Base-by-base conservation (phyloP, 2,329 filamentous ascomycete genomes). In the Fusarium sambucinum region DNA sequence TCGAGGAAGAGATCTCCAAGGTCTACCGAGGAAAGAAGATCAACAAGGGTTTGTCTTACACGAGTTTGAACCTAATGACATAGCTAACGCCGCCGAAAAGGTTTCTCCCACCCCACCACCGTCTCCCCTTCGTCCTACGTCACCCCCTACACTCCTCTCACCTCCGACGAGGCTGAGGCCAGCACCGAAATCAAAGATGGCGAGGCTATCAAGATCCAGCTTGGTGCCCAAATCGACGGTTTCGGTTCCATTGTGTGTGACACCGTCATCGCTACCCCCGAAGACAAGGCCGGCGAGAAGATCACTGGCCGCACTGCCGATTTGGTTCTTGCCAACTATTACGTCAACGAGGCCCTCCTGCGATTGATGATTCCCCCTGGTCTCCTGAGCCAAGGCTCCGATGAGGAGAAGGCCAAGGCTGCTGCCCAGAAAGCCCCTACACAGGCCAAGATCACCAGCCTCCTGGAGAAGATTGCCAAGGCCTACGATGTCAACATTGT, bases 11-110 rank as follows among this genome's bases (percentile, higher is more conserved):
- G 83, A 87, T 97, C 57, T 82, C 88, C 78, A 98, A 98, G 86
- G 95, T 99, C 77, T 99, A 96, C 88, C 94, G 97, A 80, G 95
- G 94, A 82, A 98, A 98, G 87, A 98, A 97, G 86, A 90, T 97
- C 77, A 80, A 84, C 79, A 99, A 99, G 87, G 96, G 92, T 92
- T 77, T 71, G 85, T 83, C 27, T 33, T 27, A 58, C 46, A n/a
- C 42, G 32, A 51, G 41, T 23, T 21, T 33, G 44, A 44, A 33
- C 19, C 27, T 29, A n/a, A 42, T 29, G 21, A 47, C 57, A 45
- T 59, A 25, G 55, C 70, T 74, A 58, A 74, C 65, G 52, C 46
- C 41, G 55, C 32, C 19, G 27, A 35, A 35, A 71, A 94, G 92
- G 95, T 77, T 92, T 97, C 82, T 89, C 92, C 58, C 94, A 97